Evolutionary conservation across 106 monocot species (phyloP).

Genomic region (Posidonia australis): DNA sequence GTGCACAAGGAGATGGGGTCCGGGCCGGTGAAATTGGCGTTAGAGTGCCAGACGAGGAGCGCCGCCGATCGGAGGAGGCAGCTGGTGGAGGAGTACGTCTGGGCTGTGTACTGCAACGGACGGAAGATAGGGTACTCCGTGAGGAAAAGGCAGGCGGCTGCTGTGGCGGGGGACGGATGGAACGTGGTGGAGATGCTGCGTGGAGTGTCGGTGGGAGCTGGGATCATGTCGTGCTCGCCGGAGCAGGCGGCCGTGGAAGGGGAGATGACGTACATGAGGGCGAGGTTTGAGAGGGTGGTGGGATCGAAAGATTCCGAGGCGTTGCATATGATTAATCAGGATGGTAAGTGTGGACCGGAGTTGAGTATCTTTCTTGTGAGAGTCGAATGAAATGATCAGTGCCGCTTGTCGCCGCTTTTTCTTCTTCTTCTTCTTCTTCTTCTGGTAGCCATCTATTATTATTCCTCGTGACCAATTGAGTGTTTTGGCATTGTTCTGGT

Average conservation of each 20-base stretch:
- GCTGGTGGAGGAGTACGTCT: conserved; percentile 7
- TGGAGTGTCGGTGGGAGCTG: conserved; percentile 34
- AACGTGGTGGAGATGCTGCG: neutral
- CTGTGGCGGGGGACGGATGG: neutral
- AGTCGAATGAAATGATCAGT: too few relatives aligned
- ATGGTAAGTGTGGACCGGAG: conserved; percentile 32
- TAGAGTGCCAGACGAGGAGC: conserved; percentile 1
- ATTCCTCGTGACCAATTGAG: too few relatives aligned
- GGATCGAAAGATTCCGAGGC: too few relatives aligned
- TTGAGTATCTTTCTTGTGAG: conserved; percentile 38
- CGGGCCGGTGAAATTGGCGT: conserved; percentile 1
- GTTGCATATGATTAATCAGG: conserved; percentile 48
- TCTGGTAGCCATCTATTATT: too few relatives aligned
- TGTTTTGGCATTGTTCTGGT: too few relatives aligned
- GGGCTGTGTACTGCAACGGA: conserved; percentile 17
- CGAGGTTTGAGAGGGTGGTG: too few relatives aligned
- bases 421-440: too few relatives aligned
- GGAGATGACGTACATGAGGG: conserved; percentile 50
- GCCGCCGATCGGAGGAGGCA: neutral
- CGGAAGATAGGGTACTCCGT: conserved; percentile 10
- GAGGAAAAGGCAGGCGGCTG: neutral
- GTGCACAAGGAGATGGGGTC: neutral
- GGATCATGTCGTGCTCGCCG: conserved; percentile 27
- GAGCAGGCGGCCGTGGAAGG: conserved; percentile 13
- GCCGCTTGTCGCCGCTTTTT: too few relatives aligned